These are phyloP conservation scores for Knoxdaviesia proteae DNA, from an alignment of 2,329 filamentous ascomycete genomes.

Conservation along the genomic window DNA sequence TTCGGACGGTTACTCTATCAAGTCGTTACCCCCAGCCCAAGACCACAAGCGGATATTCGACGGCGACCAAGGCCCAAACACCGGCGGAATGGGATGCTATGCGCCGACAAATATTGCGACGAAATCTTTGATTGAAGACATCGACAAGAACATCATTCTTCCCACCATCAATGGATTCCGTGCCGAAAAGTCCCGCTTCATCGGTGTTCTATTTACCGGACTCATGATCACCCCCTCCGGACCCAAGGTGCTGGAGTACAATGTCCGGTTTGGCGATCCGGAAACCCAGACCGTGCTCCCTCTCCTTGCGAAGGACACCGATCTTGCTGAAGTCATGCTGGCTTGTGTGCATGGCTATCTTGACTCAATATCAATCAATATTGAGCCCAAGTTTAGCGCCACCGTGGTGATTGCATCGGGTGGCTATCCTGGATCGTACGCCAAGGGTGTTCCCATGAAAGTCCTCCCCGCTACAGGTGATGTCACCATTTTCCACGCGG, in stretches of 20 bases:
- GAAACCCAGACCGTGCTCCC: conserved; percentile 77
- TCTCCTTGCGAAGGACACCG: conserved; percentile 55
- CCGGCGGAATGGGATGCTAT: conserved; percentile 95
- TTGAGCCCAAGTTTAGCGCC: conserved; percentile 53
- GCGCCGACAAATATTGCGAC: conserved; percentile 70
- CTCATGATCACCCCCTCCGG: conserved; percentile 75
- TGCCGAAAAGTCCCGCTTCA: conserved; percentile 52
- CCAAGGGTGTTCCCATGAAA: conserved; percentile 48
- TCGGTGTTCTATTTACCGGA: conserved; percentile 69
- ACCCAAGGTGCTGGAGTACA: conserved; percentile 76
- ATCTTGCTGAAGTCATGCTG: conserved; percentile 74
- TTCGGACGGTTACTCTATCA: conserved; percentile 70
- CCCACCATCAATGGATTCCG: conserved; percentile 81
- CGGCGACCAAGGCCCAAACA: conserved; percentile 78
- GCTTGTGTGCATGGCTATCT: conserved; percentile 63
- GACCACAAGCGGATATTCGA: conserved; percentile 94
- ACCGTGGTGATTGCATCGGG: conserved; percentile 88
- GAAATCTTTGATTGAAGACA: conserved; percentile 50
- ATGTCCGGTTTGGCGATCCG: conserved; percentile 80
- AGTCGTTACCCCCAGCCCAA: conserved; percentile 72
- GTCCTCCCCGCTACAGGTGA: conserved; percentile 23
- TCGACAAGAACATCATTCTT: conserved; percentile 68
- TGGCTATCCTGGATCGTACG: conserved; percentile 74
- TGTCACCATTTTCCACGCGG: conserved; percentile 78
- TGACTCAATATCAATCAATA: conserved; percentile 43